A percentile compares a stretch with the other conserved stretches of the same genome.
phyloP scores from a whole-genome alignment of 2,329 filamentous ascomycete species.

The Cytospora leucostoma region DNA sequence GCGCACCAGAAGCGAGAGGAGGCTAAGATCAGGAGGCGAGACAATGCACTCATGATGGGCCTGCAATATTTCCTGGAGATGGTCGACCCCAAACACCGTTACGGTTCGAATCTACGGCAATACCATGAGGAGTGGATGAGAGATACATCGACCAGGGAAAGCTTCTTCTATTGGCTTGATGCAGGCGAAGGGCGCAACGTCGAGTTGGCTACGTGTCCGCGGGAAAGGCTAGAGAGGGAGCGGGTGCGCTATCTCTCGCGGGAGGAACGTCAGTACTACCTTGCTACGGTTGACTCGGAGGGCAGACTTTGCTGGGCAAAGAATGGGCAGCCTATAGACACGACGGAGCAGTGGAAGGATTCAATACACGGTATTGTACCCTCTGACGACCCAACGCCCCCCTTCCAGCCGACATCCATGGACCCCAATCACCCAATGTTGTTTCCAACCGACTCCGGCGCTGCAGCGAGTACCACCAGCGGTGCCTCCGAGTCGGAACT shows the following conservation, averaged over 20 bases:
- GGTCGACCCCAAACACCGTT: slow-evolving; percentile 84
- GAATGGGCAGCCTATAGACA: slow-evolving; percentile 76
- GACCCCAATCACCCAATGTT: slow-evolving; percentile 34
- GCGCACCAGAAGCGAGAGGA: slow-evolving; percentile 46
- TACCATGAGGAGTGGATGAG: slow-evolving; percentile 84
- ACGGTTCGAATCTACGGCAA: slow-evolving; percentile 76
- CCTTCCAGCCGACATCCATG: slow-evolving; percentile 44
- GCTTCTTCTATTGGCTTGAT: slow-evolving; percentile 95
- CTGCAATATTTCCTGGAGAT: slow-evolving; percentile 84
- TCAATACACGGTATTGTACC: slow-evolving; percentile 74
- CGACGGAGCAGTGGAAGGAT: slow-evolving; percentile 73
- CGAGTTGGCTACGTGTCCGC: slow-evolving; percentile 70
- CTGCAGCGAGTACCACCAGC: slow-evolving; percentile 30
- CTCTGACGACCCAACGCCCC: slow-evolving; percentile 59
- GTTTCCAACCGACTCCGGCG: slow-evolving; percentile 33
- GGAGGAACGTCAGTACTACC: slow-evolving; percentile 79
- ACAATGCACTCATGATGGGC: slow-evolving; percentile 77
- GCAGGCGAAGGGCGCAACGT: slow-evolving; percentile 72
- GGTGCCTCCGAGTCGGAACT: slow-evolving; percentile 43
- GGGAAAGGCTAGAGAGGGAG: slow-evolving; percentile 74
- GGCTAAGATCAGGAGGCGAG: slow-evolving; percentile 58
- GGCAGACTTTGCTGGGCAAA: slow-evolving; percentile 87
- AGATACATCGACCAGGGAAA: slow-evolving; percentile 71
- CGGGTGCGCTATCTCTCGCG: slow-evolving; percentile 80
- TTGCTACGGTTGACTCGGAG: slow-evolving; percentile 72